Base-by-base conservation (phyloP, 2,329 filamentous ascomycete species). In the Dactylellina leptospora region DNA sequence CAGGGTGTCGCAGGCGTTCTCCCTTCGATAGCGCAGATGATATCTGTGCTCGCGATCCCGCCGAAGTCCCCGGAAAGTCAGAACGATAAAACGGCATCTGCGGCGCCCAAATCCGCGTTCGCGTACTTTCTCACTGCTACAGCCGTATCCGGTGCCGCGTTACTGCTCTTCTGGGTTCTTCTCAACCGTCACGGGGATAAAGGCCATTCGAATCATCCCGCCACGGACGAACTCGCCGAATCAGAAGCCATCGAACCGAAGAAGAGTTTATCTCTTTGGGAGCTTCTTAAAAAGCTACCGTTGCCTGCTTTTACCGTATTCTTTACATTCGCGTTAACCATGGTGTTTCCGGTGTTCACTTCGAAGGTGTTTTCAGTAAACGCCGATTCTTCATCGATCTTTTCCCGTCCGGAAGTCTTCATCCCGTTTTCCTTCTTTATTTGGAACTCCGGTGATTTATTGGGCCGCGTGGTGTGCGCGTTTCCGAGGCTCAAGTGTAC, bases 321-420 rank as follows among this genome's bases (percentile, higher is more conserved):
- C 76, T 79, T 93, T 74, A 92, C 89, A 78, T 97, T 97, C 77
- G 81, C 85, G 42, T 81, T 93, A 60, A 93, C 93, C 53, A 97
- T 99, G 93, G 88, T 95, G 78, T 97, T 93, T 82, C 95, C 95
- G 0, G 91, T 97, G 72, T 96, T 96, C 80, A 97, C 95, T 0
- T 82, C 76, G 50, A 63, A 71, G 1, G 76, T 74, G 10, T 53
- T 74, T 33, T 77, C 76, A 9, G 63, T 74, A 4, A 74, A 74
- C 56, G 53, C 74, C 1, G 10, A 4, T 68, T 76, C n/a, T 76
- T 78, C 27, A 10, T 82, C 84, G 10, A 81, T 83, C 13, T 81
- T 96, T 13, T 86, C 96, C 75, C 86, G 87, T 56, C 87, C 91
- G 0, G 83, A 87, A 0, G 87, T 89, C 13, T 99, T 97, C 79